Evolutionary conservation across 1,139 yeast genomes (phyloP), one percentile per base, ranked within the genome.

Genomic region (Geotrichum macrosporum): DNA sequence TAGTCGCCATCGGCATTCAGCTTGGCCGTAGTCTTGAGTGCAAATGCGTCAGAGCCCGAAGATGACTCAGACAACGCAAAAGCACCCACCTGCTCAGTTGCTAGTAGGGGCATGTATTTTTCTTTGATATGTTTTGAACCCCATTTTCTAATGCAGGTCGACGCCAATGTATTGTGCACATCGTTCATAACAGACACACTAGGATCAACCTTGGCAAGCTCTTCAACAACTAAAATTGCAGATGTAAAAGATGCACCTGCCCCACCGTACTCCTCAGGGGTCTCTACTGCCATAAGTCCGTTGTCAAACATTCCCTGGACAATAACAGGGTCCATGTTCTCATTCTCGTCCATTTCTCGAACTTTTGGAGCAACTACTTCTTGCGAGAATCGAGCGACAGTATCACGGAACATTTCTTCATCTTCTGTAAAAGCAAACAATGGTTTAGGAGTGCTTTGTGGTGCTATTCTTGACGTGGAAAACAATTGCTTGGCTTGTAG

Each of bases 41-140:
- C 74, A 55, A 70, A 70, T n/a, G 74, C 74, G 52, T 70, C 74
- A 5, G 72, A 67, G 12, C 74, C 74, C 1, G 72, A 64, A n/a
- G 66, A 58, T 13, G 73, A 61, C 55, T 70, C 74, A 18, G 73
- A 68, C 16, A 70, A 61, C 30, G 68, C 67, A 54, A 70, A 70
- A 4, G 73, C 62, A 31, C 74, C 74, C 10, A 70, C 65, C 41
- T 60, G 61, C 29, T 55, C 58, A n/a, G 58, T 48, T 13, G 74
- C 68, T 24, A 70, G 60, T 38, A 57, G 62, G 10, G 74, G 74
- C 30, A 70, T 57, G 51, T 65, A 71, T 50, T 65, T 68, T 45
- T 64, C 65, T 55, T 68, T 61, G 48, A 71, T 53, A 22, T 56
- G 60, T 37, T 66, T 60, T 16, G 68, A 57, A 3, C 73, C 74